These are phyloP conservation scores for Coniochaeta hoffmannii DNA, from an alignment of 2,329 filamentous ascomycete species.

Conservation along the genomic window DNA sequence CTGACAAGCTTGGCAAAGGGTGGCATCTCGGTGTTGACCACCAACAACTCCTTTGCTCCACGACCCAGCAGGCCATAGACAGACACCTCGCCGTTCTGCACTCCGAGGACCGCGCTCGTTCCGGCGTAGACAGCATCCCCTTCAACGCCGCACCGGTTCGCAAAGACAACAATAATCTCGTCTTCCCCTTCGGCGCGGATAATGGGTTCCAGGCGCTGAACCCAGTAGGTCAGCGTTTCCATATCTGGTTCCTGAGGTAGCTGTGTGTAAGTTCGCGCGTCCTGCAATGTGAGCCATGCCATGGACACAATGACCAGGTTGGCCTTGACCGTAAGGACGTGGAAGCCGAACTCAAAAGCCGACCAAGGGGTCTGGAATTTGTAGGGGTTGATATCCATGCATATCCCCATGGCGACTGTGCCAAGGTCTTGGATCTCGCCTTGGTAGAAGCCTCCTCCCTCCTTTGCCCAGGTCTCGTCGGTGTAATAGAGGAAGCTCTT, in stretches of 20 bases:
- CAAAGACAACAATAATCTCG: conserved; percentile 62
- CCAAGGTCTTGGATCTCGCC: conserved; percentile 40
- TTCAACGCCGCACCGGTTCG: conserved; percentile 64
- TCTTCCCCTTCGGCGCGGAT: conserved; percentile 42
- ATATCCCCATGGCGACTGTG: conserved; percentile 50
- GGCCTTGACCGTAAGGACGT: conserved; percentile 47
- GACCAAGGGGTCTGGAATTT: conserved; percentile 42
- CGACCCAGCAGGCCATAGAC: conserved; percentile 66
- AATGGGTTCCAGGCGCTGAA: conserved; percentile 60
- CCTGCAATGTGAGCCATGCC: conserved; percentile 66
- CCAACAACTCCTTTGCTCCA: conserved; percentile 58
- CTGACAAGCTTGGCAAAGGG: conserved; percentile 35
- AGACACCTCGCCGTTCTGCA: conserved; percentile 56
- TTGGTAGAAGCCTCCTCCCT: conserved; percentile 45
- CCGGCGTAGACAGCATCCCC: conserved; percentile 63
- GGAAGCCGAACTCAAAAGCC: conserved; percentile 44
- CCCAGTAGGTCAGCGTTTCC: conserved; percentile 70
- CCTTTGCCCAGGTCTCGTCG: conserved; percentile 55
- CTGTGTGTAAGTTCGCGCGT: conserved; percentile 35
- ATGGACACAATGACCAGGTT: conserved; percentile 65
- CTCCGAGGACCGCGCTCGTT: conserved; percentile 62
- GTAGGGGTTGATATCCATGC: conserved; percentile 55
- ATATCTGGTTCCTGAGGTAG: conserved; percentile 56
- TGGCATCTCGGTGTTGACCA: conserved; percentile 52
- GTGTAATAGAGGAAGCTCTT: conserved; percentile 53